Base-by-base conservation (phyloP, 257 asterid genomes). In the Misopates orontium region DNA sequence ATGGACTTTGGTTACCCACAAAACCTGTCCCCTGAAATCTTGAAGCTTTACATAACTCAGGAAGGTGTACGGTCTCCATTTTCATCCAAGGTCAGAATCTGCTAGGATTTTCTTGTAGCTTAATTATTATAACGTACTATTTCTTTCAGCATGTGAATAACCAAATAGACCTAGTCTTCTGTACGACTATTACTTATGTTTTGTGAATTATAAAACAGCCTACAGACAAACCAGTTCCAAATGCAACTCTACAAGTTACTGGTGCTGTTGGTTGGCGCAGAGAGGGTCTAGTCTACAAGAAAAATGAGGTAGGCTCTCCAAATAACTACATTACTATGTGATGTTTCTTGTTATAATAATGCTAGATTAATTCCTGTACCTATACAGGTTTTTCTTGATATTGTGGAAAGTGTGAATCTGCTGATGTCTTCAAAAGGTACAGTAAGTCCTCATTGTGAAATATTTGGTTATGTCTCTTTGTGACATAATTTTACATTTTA, bases 201-300 rank as follows among this genome's bases (percentile, higher is more conserved):
- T 41, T 69, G 21, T 39, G 71, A 54, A 54, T 60, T 19, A 73
- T 62, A 59, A 51, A 76, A 72, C 81, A 94, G 97, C 72, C 95
- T 76, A 61, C 87, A 60, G 99, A 94, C 73, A 94, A 79, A 78
- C 97, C 96, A 70, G 95, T 90, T 48, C 97, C 99, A 24, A 94
- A 94, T 77, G 99, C 99, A 47, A 94, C 99, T 72, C 81, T 94
- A 66, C 99, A 90, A 85, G 99, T 90, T 74, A 90, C 99, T 31
- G 99, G 99, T 72, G 99, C 99, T 78, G 99, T 94, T 85, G 99
- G 99, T 59, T 94, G 99, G 99, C 95, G 97, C 42, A 86, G 99
- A 77, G 97, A 94, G 82, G 99, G 99, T 58, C 96, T 94, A 65
- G 83, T 71, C 24, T 94, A 94, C 73, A 94, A 94, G 86, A 94